Evolutionary conservation across 164 flowering plant species (phyloP), one percentile per base, ranked within the genome.

Genomic region (Vitis amurensis): DNA sequence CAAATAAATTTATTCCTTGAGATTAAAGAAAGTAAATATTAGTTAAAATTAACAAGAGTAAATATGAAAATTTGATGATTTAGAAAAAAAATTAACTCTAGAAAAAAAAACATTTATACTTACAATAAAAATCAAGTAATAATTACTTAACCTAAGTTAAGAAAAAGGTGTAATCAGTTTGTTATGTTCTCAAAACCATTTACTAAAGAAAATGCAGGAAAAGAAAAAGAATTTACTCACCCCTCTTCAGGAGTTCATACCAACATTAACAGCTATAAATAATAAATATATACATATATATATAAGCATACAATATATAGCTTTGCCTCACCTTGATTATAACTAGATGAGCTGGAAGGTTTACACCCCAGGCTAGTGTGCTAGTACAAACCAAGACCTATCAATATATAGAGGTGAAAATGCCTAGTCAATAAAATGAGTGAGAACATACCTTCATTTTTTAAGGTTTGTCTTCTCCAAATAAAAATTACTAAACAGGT

Each of bases 321-420:
- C 9, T 11, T 55, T 27, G 15, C 59, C 73, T 74, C 55, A 91
- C 99, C 99, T 95, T 95, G 64, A 95, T 91, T 55, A 95, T 90
- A 63, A 95, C 99, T 29, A 95, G 84, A 84, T 95, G 99, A 27
- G 99, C 99, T 14, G 99, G 99, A 83, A 95, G 97, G 71, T 95
- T 95, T 31, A 95, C 99, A 66, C 99, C 98, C 99, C 99, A 95
- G 48, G 99, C 99, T 72, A 93, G 77, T 69, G 99, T 95, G 82
- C 99, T 95, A 23, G 99, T 95, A 71, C 93, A 91, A 70, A 95
- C 95, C 85, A 95, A 84, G 55, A 95, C 90, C 99, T 95, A 72
- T 65, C 2, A 61, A 53, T 9, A 9, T 19, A 11, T 9, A 47
- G 57, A 71, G 47, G 23, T n/a, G 4, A 44, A 37, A 37, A 37